Percentiles rank a stretch among this genome's conserved stretches.
phyloP scores from a whole-genome alignment of 2,329 filamentous ascomycete species.

The Aspergillus fijiensis region DNA sequence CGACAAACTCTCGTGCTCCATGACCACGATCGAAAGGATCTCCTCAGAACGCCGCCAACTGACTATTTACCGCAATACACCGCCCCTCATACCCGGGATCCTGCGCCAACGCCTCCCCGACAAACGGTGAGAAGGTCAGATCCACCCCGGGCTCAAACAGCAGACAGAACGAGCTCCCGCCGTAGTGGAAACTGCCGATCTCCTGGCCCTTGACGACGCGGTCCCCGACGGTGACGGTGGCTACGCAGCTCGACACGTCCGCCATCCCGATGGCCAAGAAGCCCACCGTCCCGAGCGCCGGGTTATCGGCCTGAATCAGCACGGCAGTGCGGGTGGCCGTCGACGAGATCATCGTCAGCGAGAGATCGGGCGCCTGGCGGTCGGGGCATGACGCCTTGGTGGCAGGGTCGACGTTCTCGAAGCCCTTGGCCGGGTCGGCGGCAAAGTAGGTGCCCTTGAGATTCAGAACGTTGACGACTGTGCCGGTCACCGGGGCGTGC shows the following conservation, averaged over 20 bases:
- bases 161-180: slow-evolving; percentile 67
- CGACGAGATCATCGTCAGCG: slow-evolving; percentile 64
- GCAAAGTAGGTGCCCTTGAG: slow-evolving; percentile 51
- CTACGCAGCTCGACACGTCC: slow-evolving; percentile 71
- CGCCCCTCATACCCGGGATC: not conserved
- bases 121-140: not conserved
- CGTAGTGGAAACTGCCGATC: slow-evolving; percentile 76
- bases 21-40: too few species aligned
- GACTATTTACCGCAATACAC: not conserved
- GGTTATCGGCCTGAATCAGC: slow-evolving; percentile 67
- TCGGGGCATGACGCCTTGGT: slow-evolving; percentile 25
- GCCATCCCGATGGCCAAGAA: slow-evolving; percentile 73
- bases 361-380: slow-evolving; percentile 28
- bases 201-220: slow-evolving; percentile 67
- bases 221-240: slow-evolving; percentile 65
- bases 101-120: not conserved
- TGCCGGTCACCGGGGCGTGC: slow-evolving; percentile 66
- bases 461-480: slow-evolving; percentile 55
- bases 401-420: slow-evolving; percentile 36
- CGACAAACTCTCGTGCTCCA: too few species aligned
- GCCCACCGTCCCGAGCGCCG: slow-evolving; percentile 64
- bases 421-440: not conserved
- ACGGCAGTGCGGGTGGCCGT: slow-evolving; percentile 68
- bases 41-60: not conserved
- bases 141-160: slow-evolving; percentile 50